Evolutionary conservation across 1,284 basidiomycete species (phyloP), one percentile per base, ranked within the genome.

Genomic region (Rhodotorula sp.): DNA sequence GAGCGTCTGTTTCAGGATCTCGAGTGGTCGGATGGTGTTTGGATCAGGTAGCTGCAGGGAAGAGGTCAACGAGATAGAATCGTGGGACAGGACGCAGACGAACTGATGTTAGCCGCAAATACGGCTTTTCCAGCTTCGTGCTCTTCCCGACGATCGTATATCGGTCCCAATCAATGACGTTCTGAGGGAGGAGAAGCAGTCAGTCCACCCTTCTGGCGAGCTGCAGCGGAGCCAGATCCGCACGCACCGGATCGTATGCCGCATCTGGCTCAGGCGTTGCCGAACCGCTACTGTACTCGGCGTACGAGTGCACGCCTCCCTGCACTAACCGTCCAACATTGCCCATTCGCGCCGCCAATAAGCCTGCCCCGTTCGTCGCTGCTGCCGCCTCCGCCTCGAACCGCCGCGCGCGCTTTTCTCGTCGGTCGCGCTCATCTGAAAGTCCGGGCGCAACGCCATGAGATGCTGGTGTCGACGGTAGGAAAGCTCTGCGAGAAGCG

Each of bases 101-200:
- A 77, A 92, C 92, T 71, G 92, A 91, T 59, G 96, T 99, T 68
- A 99, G 83, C 48, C 96, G 88, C 34, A 99, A 83, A 80, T 98
- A 99, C 69, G 93, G 90, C 82, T 99, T 99, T 83, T 98, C 97
- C 34, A 96, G 83, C 76, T 91, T 90, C 74, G 85, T 86, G 61
- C 86, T 91, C 34, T 90, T 94, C 63, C 96, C 96, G 59, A 96
- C 91, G 76, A 99, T 97, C 7, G 94, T 97, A 80, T 89, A 85
- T 64, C 87, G 87, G 83, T 99, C 95, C 96, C 96, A 99, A 80
- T 96, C 90, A 67, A 94, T 89, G 16, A 96, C 93, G 77, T 95
- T 94, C 94, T 94, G 78, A 28, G 57, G 48, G 57, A 28, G 52
- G n/a, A 9, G 34, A 22, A 40, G 37, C 26, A 16, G 26, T 10